Base-by-base conservation (phyloP, 805 yeast genomes). In the Zygosaccharomyces gambellarensis region DNA sequence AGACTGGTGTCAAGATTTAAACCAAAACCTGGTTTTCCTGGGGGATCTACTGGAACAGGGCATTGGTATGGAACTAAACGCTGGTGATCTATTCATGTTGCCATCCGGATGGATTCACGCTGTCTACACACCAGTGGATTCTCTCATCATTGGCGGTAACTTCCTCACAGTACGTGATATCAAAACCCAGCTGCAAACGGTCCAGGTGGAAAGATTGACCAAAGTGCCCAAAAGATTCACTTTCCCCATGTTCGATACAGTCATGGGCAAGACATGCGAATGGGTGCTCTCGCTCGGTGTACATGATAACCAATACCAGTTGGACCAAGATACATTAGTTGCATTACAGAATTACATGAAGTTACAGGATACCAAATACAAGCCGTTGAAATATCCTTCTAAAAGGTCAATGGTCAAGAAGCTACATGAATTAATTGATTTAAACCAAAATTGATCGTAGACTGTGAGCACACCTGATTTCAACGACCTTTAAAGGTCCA, bases 91-190 rank as follows among this genome's bases (percentile, higher is more conserved):
- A 23, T 75, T 90, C 67, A 73, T 89, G 11, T 83, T 90, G 17
- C 97, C 97, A 3, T 82, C 94, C 38, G 96, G 96, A 0, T 90
- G 96, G 95, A 89, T 90, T 44, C 97, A 90, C 66, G 82, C 94
- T 0, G 97, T 90, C 0, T 81, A 81, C 60, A 89, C 97, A 0
- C 92, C 95, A 0, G 69, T 71, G 12, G 96, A 90, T 62, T 79
- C 95, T 0, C 69, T 89, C 2, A 89, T 90, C 2, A 78, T 90
- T 48, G 97, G 97, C 2, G 97, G 97, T 0, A 90, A 90, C 63
- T 90, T 83, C 63, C 69, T 90, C 25, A 87, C 95, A 0, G 62
- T 81, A 36, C 68, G 79, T 47, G 83, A 83, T 58, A 67, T 88
- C 53, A 71, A 73, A 19, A 82, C 75, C 54, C 95, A 90, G 61